These are phyloP conservation scores for Candida mattraensis DNA, from an alignment of 805 yeast species.

Conservation along the genomic window DNA sequence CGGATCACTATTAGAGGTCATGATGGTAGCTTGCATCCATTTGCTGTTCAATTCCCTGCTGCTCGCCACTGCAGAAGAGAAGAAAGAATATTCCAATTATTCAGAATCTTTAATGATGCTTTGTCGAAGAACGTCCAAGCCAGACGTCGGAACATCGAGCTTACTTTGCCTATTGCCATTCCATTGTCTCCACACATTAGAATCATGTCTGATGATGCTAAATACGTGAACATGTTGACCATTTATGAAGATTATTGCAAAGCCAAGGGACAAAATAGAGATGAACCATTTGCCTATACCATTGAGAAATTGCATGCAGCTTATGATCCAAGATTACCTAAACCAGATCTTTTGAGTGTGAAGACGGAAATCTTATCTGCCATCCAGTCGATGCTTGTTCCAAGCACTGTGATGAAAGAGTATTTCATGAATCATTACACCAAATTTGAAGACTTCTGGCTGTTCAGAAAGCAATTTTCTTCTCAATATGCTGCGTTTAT, in stretches of 20 bases:
- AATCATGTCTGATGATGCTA: conserved; percentile 77
- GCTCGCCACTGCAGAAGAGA: conserved; percentile 97
- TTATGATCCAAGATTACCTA: conserved; percentile 88
- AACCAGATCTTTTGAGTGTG: conserved; percentile 85
- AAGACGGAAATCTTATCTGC: conserved; percentile 90
- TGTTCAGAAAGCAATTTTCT: conserved; percentile 92
- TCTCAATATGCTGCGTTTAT: conserved; percentile 92
- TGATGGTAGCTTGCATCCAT: conserved; percentile 88
- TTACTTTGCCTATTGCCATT: conserved; percentile 87
- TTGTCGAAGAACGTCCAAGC: conserved; percentile 81
- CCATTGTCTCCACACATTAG: conserved; percentile 95
- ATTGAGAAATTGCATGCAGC: conserved; percentile 87
- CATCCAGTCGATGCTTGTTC: conserved; percentile 83
- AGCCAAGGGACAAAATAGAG: conserved; percentile 69
- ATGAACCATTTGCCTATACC: conserved; percentile 86
- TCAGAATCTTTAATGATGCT: conserved; percentile 83
- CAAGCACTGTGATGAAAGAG: conserved; percentile 77
- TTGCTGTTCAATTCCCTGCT: conserved; percentile 97
- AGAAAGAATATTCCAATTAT: conserved; percentile 88
- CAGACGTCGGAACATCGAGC: conserved; percentile 77
- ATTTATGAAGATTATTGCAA: conserved; percentile 88
- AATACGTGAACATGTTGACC: conserved; percentile 72
- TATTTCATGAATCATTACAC: conserved; percentile 70
- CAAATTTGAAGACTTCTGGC: conserved; percentile 92
- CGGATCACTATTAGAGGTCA: conserved; percentile 88